Conservation (phyloP, 2,329 filamentous ascomycete genomes). For the Pyricularia sp. region DNA sequence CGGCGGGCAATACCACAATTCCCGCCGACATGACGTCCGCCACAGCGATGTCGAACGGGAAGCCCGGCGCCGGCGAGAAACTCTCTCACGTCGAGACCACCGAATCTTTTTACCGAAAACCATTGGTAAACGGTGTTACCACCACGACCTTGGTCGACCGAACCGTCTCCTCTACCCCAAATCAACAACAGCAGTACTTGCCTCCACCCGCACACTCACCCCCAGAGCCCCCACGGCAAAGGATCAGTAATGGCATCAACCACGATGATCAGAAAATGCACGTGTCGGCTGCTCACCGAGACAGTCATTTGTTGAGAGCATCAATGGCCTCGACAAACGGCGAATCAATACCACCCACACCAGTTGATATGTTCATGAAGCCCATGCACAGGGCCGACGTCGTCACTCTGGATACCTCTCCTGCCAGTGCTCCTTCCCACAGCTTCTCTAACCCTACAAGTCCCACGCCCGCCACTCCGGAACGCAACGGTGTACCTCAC, state of each 20-base stretch:
- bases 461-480: conserved; percentile 11
- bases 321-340: conserved; percentile 23
- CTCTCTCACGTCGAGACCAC: conserved; percentile 1
- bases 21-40: conserved; percentile 25
- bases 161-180: conserved; percentile 10
- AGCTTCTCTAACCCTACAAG: conserved; percentile 6
- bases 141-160: conserved; percentile 18
- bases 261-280: conserved; percentile 12
- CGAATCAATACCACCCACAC: conserved; percentile 21
- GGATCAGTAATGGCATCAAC: conserved; percentile 9
- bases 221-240: conserved; percentile 8
- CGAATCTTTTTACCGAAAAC: conserved; percentile 10
- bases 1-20: conserved; percentile 22
- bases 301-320: conserved; percentile 19
- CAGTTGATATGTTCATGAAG: conserved; percentile 21
- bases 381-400: conserved; percentile 16
- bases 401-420: conserved; percentile 17
- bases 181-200: conserved; percentile 1
- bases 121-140: conserved; percentile 14
- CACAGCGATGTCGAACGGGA: conserved; percentile 53
- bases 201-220: conserved; percentile 2
- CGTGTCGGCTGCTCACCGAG: conserved; percentile 17
- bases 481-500: conserved; percentile 28
- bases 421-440: conserved; percentile 9
- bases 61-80: conserved; percentile 13